These are phyloP conservation scores for Ceratocystis albifundus DNA, from an alignment of 2,329 filamentous ascomycete species.

Conservation along the genomic window DNA sequence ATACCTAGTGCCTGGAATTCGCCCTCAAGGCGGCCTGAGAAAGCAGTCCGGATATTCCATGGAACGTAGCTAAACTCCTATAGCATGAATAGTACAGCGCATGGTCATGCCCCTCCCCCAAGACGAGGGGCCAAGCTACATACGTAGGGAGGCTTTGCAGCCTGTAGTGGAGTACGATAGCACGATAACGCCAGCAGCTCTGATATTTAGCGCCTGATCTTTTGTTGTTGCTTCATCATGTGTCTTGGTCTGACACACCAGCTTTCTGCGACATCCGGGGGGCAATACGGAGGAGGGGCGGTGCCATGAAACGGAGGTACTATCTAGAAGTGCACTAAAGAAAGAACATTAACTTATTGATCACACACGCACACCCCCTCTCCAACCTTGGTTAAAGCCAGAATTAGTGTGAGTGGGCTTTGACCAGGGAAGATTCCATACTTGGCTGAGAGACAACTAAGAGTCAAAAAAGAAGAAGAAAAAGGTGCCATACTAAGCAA, in stretches of 20 bases:
- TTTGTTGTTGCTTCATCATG: background rate
- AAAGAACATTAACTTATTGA: background rate
- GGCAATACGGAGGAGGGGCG: background rate
- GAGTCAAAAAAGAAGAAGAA: background rate
- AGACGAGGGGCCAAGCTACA: background rate
- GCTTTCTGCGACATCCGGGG: background rate
- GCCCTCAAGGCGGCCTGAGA: no score
- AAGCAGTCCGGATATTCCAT: no score
- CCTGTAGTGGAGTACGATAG: background rate
- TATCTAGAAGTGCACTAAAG: background rate
- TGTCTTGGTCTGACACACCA: conserved; percentile 10
- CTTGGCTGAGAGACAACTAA: no score
- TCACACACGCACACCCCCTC: background rate
- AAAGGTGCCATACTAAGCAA: background rate
- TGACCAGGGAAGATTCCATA: background rate
- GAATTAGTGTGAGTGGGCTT: background rate
- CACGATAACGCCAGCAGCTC: background rate
- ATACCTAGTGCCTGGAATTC: no score
- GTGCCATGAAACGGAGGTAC: background rate
- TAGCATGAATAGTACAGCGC: no score
- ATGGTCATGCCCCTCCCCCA: background rate
- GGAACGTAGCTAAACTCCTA: no score
- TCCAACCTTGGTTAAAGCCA: background rate
- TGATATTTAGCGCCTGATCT: background rate
- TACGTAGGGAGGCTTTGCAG: no score